A percentile compares a stretch with the other conserved stretches of the same genome.
Conservation (phyloP, 352 stramenopile genomes). For the Phytopythium montanum region DNA sequence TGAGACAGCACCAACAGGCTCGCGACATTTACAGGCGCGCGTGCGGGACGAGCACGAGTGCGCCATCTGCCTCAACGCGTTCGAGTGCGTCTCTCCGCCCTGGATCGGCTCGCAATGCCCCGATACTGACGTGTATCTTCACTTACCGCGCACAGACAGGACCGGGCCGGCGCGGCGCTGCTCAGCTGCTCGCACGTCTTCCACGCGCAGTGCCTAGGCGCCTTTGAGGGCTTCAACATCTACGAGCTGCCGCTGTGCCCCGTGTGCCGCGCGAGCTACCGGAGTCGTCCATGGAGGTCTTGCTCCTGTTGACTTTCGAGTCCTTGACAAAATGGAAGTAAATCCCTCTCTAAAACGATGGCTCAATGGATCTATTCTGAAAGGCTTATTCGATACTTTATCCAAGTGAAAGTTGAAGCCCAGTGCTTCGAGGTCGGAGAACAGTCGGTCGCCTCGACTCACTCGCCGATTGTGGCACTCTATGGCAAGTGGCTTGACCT, state of each 20-base stretch:
- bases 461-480: slow-evolving; percentile 6
- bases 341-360: slow-evolving; percentile 1
- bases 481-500: neutral
- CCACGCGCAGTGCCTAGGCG: slow-evolving; percentile 61
- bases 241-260: slow-evolving; percentile 77
- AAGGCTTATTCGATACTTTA: neutral
- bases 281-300: slow-evolving; percentile 12
- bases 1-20: too few species aligned
- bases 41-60: slow-evolving; percentile 58
- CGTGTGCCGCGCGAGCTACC: slow-evolving; percentile 59
- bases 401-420: neutral
- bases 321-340: neutral
- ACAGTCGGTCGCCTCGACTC: neutral
- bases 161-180: slow-evolving; percentile 36
- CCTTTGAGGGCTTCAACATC: slow-evolving; percentile 87
- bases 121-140: neutral
- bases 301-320: too few species aligned
- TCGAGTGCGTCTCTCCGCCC: slow-evolving; percentile 32
- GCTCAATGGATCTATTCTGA: neutral
- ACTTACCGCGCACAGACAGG: slow-evolving; percentile 14
- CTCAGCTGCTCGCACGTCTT: slow-evolving; percentile 82
- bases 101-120: neutral
- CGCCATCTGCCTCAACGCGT: slow-evolving; percentile 77
- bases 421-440: slow-evolving; percentile 1
- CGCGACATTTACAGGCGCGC: slow-evolving; percentile 21